A percentile compares a stretch with the other conserved stretches of the same genome.
phyloP scores from a whole-genome alignment of 2,329 filamentous ascomycete species.

The Dothistroma pini region DNA sequence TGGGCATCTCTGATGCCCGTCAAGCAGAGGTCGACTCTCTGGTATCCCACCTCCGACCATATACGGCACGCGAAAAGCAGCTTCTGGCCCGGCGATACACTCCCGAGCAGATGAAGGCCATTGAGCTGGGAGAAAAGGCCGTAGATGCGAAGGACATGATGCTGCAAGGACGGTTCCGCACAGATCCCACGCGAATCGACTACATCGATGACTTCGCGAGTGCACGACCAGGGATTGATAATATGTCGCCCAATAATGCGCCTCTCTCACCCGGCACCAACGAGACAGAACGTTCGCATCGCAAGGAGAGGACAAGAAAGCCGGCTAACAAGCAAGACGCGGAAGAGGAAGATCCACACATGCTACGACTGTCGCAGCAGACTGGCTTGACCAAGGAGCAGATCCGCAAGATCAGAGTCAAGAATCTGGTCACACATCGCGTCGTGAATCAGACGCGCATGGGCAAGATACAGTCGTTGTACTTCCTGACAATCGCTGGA shows the following conservation, averaged over 20 bases:
- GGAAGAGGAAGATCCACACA: constrained; percentile 39
- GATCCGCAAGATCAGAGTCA: constrained; percentile 57
- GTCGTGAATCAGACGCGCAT: constrained; percentile 94
- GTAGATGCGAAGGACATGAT: constrained; percentile 72
- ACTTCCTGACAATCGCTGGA: constrained; percentile 76
- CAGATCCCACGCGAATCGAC: constrained; percentile 66
- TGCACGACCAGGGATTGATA: constrained; percentile 74
- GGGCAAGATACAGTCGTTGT: constrained; percentile 79
- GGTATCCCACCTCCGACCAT: constrained; percentile 42
- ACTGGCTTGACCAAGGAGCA: constrained; percentile 52
- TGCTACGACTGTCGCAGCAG: constrained; percentile 53
- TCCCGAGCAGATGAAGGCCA: constrained; percentile 72
- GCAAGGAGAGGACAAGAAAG: constrained; percentile 38
- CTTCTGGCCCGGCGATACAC: constrained; percentile 67
- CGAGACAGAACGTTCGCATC: constrained; percentile 21
- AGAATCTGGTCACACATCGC: constrained; percentile 67
- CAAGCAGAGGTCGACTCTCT: constrained; percentile 20
- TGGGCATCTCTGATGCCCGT: constrained; percentile 21
- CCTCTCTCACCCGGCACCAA: constrained; percentile 50
- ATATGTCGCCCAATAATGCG: constrained; percentile 36
- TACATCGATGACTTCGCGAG: constrained; percentile 82
- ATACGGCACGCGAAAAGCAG: constrained; percentile 63
- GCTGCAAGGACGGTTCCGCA: constrained; percentile 66
- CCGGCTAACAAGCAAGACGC: constrained; percentile 24
- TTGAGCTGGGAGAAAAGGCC: constrained; percentile 74